Evolutionary conservation across 129 eudicot genomes (phyloP).

Genomic region (Logfia minima): DNA sequence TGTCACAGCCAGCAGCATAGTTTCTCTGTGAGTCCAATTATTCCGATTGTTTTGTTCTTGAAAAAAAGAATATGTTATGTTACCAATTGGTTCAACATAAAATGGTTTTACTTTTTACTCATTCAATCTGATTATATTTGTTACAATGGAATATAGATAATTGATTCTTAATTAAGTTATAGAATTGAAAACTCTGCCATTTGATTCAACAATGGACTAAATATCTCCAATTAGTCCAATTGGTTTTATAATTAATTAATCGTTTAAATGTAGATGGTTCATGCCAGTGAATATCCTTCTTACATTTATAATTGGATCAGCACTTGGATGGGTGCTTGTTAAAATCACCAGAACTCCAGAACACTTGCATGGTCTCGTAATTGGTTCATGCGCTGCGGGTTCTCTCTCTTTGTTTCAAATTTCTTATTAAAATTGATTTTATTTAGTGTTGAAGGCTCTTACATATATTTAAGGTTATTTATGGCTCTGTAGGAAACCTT

Average conservation of each 20-base stretch:
- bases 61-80: neutral
- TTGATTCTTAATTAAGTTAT: too few species aligned
- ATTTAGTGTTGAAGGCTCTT: neutral
- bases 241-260: neutral
- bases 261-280: constrained; percentile 53
- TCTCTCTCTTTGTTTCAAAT: too few species aligned
- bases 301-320: constrained; percentile 62
- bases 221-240: neutral
- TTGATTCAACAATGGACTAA: neutral
- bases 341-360: constrained; percentile 57
- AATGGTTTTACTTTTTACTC: too few species aligned
- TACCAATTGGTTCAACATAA: too few species aligned
- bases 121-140: too few species aligned
- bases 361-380: constrained; percentile 59
- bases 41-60: too few species aligned
- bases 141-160: too few species aligned
- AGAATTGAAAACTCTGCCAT: too few species aligned
- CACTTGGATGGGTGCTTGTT: constrained; percentile 60
- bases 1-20: constrained; percentile 39
- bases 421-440: neutral
- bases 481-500: constrained; percentile 40
- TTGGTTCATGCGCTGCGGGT: constrained; percentile 72
- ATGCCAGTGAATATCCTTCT: constrained; percentile 64
- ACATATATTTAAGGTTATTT: neutral
- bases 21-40: constrained; percentile 38